Conservation (phyloP, 768 basidiomycete species). For the Calocybe indica region DNA sequence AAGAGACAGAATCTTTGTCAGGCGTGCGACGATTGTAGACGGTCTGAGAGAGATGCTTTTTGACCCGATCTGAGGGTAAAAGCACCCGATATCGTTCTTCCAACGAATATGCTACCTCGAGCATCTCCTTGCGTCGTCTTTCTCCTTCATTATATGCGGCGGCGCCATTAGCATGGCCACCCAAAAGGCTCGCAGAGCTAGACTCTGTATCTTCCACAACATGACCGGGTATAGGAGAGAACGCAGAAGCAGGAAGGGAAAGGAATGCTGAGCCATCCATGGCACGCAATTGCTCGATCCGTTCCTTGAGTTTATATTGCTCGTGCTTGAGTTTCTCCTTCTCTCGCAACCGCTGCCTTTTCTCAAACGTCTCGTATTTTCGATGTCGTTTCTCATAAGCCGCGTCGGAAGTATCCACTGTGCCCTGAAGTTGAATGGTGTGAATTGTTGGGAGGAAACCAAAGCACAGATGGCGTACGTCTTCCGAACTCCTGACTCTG, state of each 20-base stretch:
- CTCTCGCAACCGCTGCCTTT: constrained; percentile 77
- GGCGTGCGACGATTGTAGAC: constrained; percentile 8
- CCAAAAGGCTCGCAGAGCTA: constrained; percentile 21
- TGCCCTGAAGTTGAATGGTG: constrained; percentile 31
- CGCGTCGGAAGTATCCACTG: constrained; percentile 70
- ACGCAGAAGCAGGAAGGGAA: constrained; percentile 49
- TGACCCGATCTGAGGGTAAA: constrained; percentile 56
- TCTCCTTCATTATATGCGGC: constrained; percentile 57
- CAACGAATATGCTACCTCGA: constrained; percentile 56
- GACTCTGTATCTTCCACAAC: constrained; percentile 20
- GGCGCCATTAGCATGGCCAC: constrained; percentile 29
- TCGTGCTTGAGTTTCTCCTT: constrained; percentile 91
- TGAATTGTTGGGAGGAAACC: constrained; percentile 5
- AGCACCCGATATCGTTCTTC: constrained; percentile 74
- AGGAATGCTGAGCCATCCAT: constrained; percentile 75
- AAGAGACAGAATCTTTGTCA: constrained; percentile 18
- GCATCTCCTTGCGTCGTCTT: constrained; percentile 66
- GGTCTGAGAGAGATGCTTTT: constrained; percentile 21
- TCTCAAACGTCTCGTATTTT: constrained; percentile 84
- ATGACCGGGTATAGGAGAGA: constrained; percentile 32
- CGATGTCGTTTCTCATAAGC: constrained; percentile 79
- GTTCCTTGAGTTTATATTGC: constrained; percentile 86
- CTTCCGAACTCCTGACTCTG: constrained; percentile 56
- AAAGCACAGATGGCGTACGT: constrained; percentile 41
- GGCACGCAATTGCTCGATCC: constrained; percentile 74